Evolutionary conservation across 208 protist genomes (phyloP).

Genomic region (Acanthamoeba lenticulata): DNA sequence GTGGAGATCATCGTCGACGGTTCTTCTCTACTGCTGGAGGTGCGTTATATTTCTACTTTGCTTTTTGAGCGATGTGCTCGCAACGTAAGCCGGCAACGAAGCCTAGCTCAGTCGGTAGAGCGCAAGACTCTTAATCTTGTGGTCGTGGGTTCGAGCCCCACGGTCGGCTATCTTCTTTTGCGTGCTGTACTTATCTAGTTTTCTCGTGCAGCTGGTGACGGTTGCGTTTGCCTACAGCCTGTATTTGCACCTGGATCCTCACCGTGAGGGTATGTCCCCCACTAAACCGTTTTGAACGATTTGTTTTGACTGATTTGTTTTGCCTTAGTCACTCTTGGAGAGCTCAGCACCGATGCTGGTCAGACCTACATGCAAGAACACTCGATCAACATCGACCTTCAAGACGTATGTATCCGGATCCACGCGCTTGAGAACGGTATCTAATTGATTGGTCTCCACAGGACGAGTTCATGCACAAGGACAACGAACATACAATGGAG

Average conservation of each 20-base stretch:
- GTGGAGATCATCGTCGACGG: constrained; percentile 11
- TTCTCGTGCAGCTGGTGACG: not conserved
- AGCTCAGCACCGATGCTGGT: not conserved
- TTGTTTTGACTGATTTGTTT: not conserved
- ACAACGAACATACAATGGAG: too few relatives aligned
- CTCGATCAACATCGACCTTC: not conserved
- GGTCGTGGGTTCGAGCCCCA: not conserved
- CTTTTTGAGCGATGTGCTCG: too few relatives aligned
- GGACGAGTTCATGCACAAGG: not conserved
- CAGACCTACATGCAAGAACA: not conserved
- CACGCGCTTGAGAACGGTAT: not conserved
- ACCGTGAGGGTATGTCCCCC: not conserved
- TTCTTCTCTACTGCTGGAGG: not conserved
- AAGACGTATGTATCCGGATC: not conserved
- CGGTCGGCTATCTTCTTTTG: not conserved
- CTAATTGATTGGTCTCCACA: not conserved
- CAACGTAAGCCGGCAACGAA: too few relatives aligned
- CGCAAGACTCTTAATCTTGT: not conserved
- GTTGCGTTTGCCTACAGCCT: not conserved
- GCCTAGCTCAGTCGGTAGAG: too few relatives aligned
- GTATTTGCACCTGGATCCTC: not conserved
- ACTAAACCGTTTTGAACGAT: not conserved
- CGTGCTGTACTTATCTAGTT: not conserved
- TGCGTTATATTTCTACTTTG: not conserved
- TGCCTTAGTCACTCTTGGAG: not conserved